These are phyloP conservation scores for Rauvolfia tetraphylla DNA, from an alignment of 257 asterid species.

Conservation along the genomic window DNA sequence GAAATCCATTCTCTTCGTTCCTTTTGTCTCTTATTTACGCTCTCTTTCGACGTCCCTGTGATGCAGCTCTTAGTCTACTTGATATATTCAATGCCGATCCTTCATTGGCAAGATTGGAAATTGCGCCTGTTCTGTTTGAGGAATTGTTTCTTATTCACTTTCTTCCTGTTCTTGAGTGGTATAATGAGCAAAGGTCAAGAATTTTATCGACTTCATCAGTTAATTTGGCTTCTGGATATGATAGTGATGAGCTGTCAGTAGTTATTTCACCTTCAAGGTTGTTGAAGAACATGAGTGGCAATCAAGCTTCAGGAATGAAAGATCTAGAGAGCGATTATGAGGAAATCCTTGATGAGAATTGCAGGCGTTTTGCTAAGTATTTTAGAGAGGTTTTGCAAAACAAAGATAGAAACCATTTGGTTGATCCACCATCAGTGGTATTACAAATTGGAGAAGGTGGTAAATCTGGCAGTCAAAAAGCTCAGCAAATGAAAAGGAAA, in stretches of 20 bases:
- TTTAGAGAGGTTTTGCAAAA: constrained; percentile 43
- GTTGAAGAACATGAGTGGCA: constrained; percentile 55
- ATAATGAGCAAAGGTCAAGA: constrained; percentile 32
- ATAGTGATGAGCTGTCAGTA: constrained; percentile 37
- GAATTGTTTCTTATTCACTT: constrained; percentile 58
- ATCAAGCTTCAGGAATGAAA: constrained; percentile 46
- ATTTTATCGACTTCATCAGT: constrained; percentile 27
- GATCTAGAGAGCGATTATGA: constrained; percentile 58
- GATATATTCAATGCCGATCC: constrained; percentile 45
- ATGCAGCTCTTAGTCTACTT: constrained; percentile 47
- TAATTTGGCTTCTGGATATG: constrained; percentile 17
- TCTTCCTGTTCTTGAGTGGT: constrained; percentile 49
- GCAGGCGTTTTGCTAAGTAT: constrained; percentile 42
- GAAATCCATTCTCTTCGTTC: constrained; percentile 41
- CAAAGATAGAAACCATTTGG: constrained; percentile 16
- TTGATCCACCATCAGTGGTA: constrained; percentile 36
- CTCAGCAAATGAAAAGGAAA: constrained; percentile 28
- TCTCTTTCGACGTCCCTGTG: constrained; percentile 32
- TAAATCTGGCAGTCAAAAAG: constrained; percentile 12
- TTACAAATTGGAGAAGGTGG: constrained; percentile 18
- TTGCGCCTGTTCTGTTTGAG: constrained; percentile 56
- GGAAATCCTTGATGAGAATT: constrained; percentile 55
- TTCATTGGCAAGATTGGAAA: constrained; percentile 44
- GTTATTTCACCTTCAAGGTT: constrained; percentile 25
- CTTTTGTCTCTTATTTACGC: constrained; percentile 49